Evolutionary conservation across 1,139 yeast genomes (phyloP), one percentile per base, ranked within the genome.

Genomic region (Suhomyces guaymorum): DNA sequence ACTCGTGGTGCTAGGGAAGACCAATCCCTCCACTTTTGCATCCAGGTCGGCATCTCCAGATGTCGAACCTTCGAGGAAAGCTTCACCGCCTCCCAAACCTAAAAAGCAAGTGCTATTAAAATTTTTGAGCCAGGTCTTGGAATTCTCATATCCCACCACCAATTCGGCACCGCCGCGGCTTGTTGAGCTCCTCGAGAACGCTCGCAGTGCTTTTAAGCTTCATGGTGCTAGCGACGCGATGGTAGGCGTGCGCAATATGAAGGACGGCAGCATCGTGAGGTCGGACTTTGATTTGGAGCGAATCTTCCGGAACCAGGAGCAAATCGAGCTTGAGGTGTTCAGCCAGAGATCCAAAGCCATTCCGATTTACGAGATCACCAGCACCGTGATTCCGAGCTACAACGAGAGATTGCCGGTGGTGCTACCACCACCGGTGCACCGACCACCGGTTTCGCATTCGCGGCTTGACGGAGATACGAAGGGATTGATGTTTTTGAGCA

Each of bases 81-180:
- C 21, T 4, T 10, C 26, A 10, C 22, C 34, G 11, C 16, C 25
- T 13, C 7, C 4, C 14, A 16, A 23, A 6, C 33, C 30, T 31
- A 46, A 39, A 28, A 54, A 52, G 29, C 46, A 40, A 18, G 75
- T 70, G 2, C 43, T 55, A 8, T 43, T 70, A 64, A 43, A 69
- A 54, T 59, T 83, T 61, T 48, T 67, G 10, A 53, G 68, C 4
- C 59, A 66, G 13, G 54, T 55, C 6, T 54, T 85, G 27, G 75
- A 80, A 35, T 80, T 85, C 48, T 70, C 77, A 4, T 86, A 72
- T 54, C 74, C 82, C n/a, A 70, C 75, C 4, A 55, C 61, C 16
- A 73, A 73, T 33, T 74, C 80, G 10, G 80, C 90, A 0, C 81
- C 89, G 2, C 95, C 90, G 5, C 78, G 84, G 5, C 64, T 75